phyloP scores from a whole-genome alignment of 2,329 filamentous ascomycete species.

The Fusarium verticillioides region DNA sequence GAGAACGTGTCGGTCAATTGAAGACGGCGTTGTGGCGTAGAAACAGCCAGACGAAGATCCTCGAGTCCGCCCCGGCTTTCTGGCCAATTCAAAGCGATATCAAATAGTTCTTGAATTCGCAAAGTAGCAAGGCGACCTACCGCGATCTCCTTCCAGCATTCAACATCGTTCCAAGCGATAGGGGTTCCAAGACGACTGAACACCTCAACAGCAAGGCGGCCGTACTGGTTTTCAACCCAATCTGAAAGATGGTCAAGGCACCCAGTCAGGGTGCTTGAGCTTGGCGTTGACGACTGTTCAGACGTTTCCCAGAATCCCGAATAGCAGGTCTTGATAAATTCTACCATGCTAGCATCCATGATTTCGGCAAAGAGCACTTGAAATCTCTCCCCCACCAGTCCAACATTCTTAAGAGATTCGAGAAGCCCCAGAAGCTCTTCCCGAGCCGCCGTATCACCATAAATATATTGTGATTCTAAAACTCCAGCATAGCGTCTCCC shows the following conservation, averaged over 20 bases:
- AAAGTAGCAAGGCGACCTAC: conserved; percentile 74
- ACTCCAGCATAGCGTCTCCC: conserved; percentile 27
- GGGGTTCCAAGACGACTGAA: conserved; percentile 59
- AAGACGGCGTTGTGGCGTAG: conserved; percentile 73
- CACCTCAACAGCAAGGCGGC: conserved; percentile 71
- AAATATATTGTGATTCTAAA: conserved; percentile 37
- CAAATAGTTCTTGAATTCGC: conserved; percentile 78
- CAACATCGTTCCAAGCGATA: conserved; percentile 66
- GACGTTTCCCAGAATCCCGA: conserved; percentile 67
- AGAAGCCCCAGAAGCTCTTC: conserved; percentile 66
- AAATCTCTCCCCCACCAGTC: conserved; percentile 74
- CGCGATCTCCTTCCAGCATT: conserved; percentile 77
- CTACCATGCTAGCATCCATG: conserved; percentile 73
- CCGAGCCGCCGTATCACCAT: conserved; percentile 54
- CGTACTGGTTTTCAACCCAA: conserved; percentile 77
- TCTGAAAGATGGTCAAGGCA: conserved; percentile 69
- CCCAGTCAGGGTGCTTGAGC: conserved; percentile 55
- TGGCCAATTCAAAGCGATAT: conserved; percentile 82
- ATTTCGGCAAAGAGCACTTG: conserved; percentile 78
- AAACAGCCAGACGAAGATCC: conserved; percentile 77
- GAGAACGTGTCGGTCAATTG: conserved; percentile 78
- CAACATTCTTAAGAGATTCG: conserved; percentile 70
- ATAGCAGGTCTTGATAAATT: conserved; percentile 71
- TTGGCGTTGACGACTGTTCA: conserved; percentile 24
- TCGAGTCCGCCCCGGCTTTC: conserved; percentile 76